Evolutionary conservation across 2,329 filamentous ascomycete genomes (phyloP).

Genomic region (Celoporthe dispersa): DNA sequence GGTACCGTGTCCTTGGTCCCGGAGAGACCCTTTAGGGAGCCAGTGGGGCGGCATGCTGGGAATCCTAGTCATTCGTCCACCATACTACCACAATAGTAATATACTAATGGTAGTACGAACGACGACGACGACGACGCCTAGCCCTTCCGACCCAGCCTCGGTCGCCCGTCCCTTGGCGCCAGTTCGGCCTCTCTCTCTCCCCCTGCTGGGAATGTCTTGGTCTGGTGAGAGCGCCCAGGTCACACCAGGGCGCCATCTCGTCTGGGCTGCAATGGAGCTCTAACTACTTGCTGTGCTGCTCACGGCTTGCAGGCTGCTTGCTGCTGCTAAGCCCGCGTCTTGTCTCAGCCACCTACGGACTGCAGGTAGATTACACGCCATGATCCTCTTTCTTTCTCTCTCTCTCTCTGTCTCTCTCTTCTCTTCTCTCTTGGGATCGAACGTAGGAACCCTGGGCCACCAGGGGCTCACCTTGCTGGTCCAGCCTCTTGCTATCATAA

Average conservation of each 20-base stretch:
- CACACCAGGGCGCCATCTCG: too few species aligned
- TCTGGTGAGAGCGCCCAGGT: too few species aligned
- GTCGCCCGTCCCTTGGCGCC: too few species aligned
- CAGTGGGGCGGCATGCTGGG: not conserved
- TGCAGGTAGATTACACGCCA: too few species aligned
- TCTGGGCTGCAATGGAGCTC: too few species aligned
- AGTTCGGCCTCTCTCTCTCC: not conserved
- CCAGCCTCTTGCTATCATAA: too few species aligned
- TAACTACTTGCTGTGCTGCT: too few species aligned
- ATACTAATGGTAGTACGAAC: too few species aligned
- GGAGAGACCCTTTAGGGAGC: not conserved
- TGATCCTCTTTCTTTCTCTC: not conserved
- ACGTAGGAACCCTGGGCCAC: too few species aligned
- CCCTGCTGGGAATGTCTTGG: not conserved
- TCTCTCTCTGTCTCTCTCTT: not conserved
- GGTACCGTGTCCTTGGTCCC: not conserved
- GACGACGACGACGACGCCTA: too few species aligned
- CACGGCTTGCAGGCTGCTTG: not conserved
- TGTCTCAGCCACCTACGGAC: not conserved
- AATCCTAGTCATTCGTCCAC: not conserved
- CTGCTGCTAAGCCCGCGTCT: not conserved
- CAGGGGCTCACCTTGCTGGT: not conserved
- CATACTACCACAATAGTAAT: not conserved
- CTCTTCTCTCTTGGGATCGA: too few species aligned
- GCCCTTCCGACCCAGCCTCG: too few species aligned